A percentile compares a stretch with the other conserved stretches of the same genome.
Conservation (phyloP, 495 filamentous ascomycete genomes). For the Neurospora sp. region DNA sequence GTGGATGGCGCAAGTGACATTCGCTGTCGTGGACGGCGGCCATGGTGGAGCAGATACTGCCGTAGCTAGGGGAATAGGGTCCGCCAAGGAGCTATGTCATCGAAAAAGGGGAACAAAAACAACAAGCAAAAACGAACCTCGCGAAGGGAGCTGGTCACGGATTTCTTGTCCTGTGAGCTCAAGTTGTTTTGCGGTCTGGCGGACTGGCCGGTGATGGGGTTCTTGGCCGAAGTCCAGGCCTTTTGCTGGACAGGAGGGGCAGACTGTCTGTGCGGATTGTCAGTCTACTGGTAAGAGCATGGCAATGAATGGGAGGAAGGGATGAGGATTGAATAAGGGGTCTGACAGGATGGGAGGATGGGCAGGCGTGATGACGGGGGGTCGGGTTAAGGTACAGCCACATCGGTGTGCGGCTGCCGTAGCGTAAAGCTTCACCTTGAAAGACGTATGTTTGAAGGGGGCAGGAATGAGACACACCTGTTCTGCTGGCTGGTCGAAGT, state of each 20-base stretch:
- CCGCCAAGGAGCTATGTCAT: background rate
- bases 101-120: background rate
- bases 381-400: background rate
- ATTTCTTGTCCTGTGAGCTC: constrained; percentile 20
- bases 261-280: constrained; percentile 24
- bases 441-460: constrained; percentile 5
- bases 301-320: constrained; percentile 6
- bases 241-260: constrained; percentile 27
- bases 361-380: constrained; percentile 1
- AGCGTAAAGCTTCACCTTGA: constrained; percentile 1
- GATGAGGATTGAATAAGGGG: background rate
- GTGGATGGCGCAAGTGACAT: background rate
- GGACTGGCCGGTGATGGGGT: constrained; percentile 28
- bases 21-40: background rate
- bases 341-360: background rate
- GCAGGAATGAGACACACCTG: constrained; percentile 19
- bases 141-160: constrained; percentile 21
- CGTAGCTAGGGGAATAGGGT: background rate
- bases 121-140: constrained; percentile 18
- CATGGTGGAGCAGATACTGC: background rate
- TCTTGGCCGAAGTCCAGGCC: constrained; percentile 29
- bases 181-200: constrained; percentile 15
- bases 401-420: constrained; percentile 3
- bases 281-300: constrained; percentile 4
- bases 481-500: constrained; percentile 12